These are phyloP conservation scores for Peniophora sp. DNA, from an alignment of 1,284 basidiomycete species.

Conservation along the genomic window DNA sequence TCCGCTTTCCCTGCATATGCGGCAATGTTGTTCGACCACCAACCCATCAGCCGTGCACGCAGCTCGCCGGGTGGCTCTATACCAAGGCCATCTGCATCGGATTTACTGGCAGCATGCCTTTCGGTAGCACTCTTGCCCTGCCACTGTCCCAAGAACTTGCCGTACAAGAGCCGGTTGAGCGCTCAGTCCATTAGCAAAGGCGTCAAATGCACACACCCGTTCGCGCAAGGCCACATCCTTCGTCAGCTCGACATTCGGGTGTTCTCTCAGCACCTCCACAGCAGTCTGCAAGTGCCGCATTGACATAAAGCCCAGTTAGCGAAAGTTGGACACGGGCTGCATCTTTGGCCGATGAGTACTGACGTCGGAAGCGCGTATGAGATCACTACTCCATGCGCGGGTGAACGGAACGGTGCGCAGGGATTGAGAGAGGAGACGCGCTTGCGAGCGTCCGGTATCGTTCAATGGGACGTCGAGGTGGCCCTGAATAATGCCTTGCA, in stretches of 20 bases:
- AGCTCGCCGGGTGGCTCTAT: slow-evolving; percentile 25
- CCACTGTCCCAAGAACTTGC: slow-evolving; percentile 55
- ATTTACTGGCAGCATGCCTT: slow-evolving; percentile 8
- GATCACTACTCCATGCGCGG: slow-evolving; percentile 57
- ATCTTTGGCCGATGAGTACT: slow-evolving; percentile 12
- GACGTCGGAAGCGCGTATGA: slow-evolving; percentile 52
- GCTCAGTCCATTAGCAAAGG: background rate
- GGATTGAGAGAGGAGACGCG: slow-evolving; percentile 40
- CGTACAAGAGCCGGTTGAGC: background rate
- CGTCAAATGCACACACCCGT: slow-evolving; percentile 35
- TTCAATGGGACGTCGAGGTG: slow-evolving; percentile 63
- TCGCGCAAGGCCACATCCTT: slow-evolving; percentile 47
- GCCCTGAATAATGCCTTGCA: slow-evolving; percentile 56
- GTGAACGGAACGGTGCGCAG: slow-evolving; percentile 44
- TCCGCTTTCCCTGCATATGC: slow-evolving; percentile 24
- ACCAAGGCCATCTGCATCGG: slow-evolving; percentile 27
- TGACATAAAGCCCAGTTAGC: background rate
- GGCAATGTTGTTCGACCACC: slow-evolving; percentile 49
- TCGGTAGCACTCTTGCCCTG: slow-evolving; percentile 36
- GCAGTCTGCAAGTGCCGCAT: slow-evolving; percentile 42
- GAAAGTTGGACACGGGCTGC: background rate
- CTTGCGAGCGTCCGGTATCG: slow-evolving; percentile 47
- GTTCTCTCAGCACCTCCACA: slow-evolving; percentile 46
- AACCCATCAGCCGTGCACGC: slow-evolving; percentile 36
- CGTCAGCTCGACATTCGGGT: slow-evolving; percentile 36